A percentile compares a stretch with the other conserved stretches of the same genome.
These are phyloP conservation scores for Pyrus pyrifolia DNA, from an alignment of 306 rosid genomes.

Conservation along the genomic window DNA sequence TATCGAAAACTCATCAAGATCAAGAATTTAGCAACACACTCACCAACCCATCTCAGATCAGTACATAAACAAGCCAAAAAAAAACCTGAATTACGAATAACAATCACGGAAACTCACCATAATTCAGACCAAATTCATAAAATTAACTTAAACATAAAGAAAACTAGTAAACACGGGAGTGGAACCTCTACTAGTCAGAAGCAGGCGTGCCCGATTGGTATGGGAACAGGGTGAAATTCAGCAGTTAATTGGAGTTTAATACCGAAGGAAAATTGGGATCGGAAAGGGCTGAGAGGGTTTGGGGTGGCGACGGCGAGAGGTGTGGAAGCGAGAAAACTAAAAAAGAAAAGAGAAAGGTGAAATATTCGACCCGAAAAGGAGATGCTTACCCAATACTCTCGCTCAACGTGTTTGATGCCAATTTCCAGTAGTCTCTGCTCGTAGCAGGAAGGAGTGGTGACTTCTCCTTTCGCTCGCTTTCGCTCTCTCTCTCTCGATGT, in stretches of 20 bases:
- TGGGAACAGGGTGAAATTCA: neutral
- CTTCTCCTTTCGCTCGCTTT: neutral
- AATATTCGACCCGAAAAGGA: slow-evolving; percentile 21
- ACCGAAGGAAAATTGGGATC: neutral
- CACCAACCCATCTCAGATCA: neutral
- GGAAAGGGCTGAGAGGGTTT: neutral
- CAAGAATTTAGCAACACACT: neutral
- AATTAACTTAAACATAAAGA: neutral
- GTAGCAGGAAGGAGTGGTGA: neutral
- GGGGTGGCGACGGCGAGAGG: slow-evolving; percentile 1
- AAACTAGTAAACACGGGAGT: neutral
- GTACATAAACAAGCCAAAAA: neutral
- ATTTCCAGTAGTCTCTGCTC: slow-evolving; percentile 4
- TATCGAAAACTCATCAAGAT: slow-evolving; percentile 1
- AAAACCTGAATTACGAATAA: neutral
- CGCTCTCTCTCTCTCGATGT: neutral
- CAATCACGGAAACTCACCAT: neutral
- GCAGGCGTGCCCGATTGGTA: neutral
- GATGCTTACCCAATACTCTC: slow-evolving; percentile 22
- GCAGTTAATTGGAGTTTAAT: neutral
- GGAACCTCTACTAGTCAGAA: slow-evolving; percentile 3
- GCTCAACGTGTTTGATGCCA: slow-evolving; percentile 27
- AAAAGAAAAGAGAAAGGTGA: slow-evolving; percentile 18
- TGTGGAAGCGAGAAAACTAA: neutral
- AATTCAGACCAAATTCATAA: neutral